These are phyloP conservation scores for Pleurotus ostreatus DNA, from an alignment of 768 basidiomycete species.

Conservation along the genomic window DNA sequence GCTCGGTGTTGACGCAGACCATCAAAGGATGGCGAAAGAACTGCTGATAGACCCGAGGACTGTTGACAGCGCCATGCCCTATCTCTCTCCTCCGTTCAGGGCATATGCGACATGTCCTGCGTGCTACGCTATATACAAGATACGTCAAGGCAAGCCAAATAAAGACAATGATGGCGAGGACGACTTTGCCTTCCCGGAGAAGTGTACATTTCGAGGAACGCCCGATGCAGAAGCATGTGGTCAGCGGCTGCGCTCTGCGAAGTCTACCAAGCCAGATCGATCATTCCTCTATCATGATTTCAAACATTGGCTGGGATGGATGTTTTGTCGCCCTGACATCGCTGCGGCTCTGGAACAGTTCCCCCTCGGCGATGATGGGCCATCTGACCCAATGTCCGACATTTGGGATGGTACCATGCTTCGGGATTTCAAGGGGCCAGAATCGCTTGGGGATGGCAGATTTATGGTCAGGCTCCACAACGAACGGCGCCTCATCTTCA, in stretches of 20 bases:
- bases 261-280: background rate
- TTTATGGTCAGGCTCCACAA: background rate
- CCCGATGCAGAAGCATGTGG: conserved; percentile 14
- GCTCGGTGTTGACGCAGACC: background rate
- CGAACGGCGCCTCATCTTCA: background rate
- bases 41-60: background rate
- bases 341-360: background rate
- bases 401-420: background rate
- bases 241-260: conserved; percentile 18
- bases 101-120: conserved; percentile 3
- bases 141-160: background rate
- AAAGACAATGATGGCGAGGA: background rate
- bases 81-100: background rate
- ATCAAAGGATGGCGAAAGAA: background rate
- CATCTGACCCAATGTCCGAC: background rate
- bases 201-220: conserved; percentile 4
- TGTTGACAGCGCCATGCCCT: background rate
- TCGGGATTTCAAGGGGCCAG: background rate
- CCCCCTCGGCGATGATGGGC: background rate
- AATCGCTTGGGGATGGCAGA: background rate
- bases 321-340: background rate
- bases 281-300: background rate
- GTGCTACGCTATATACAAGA: conserved; percentile 1
- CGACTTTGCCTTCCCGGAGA: background rate
- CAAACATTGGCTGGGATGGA: background rate